phyloP scores from a whole-genome alignment of 495 filamentous ascomycete species.

The Hypomontagnella submonticulosa region DNA sequence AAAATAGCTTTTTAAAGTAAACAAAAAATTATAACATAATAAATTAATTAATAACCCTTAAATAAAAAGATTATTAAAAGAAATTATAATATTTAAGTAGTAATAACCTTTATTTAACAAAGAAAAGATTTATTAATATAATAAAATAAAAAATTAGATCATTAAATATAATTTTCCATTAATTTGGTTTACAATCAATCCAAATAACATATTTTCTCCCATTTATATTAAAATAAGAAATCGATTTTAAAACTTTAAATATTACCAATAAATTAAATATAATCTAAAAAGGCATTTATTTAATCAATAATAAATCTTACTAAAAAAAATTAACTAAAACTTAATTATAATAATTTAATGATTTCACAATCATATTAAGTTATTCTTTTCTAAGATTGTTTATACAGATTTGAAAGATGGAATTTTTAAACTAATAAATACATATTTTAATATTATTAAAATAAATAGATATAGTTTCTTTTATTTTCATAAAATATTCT shows the following conservation, averaged over 20 bases:
- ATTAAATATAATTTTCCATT: background rate
- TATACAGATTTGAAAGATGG: background rate
- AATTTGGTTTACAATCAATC: constrained; percentile 2
- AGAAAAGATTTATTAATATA: background rate
- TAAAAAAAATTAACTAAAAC: background rate
- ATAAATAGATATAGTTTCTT: background rate
- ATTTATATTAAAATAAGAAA: background rate
- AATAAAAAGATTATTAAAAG: background rate
- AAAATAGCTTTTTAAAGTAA: background rate
- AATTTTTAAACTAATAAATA: background rate
- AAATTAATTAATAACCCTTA: background rate
- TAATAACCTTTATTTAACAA: constrained; percentile 1
- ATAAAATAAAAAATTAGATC: background rate
- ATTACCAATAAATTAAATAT: background rate
- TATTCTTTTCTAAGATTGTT: background rate
- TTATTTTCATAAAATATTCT: background rate
- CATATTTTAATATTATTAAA: background rate
- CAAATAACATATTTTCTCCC: background rate
- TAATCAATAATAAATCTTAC: background rate
- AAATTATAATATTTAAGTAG: background rate
- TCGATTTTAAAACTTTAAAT: background rate
- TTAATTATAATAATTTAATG: background rate
- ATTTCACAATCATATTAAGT: background rate
- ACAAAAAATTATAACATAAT: background rate
- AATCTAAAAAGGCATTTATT: background rate